phyloP scores from a whole-genome alignment of 192 early-diverging fungal genomes.

The Rhizophlyctis rosea region DNA sequence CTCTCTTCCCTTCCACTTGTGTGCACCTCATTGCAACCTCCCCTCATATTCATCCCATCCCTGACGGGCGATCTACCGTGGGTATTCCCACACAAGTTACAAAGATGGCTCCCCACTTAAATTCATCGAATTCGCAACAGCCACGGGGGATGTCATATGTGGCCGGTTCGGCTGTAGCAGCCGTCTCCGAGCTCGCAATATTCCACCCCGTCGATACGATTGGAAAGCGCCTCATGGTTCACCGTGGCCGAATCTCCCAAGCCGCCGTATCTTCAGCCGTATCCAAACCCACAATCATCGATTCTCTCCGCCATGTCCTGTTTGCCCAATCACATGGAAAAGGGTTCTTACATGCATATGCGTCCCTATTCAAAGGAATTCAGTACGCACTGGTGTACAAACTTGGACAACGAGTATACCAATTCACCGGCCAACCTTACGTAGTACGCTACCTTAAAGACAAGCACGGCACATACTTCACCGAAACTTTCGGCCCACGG shows the following conservation, averaged over 20 bases:
- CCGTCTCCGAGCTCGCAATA: constrained; percentile 83
- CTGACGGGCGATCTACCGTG: too few species aligned
- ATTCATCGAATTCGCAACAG: too few species aligned
- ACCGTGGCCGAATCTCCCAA: constrained; percentile 58
- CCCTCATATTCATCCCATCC: too few species aligned
- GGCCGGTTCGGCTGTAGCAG: constrained; percentile 47
- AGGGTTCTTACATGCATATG: constrained; percentile 63
- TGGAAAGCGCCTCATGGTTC: constrained; percentile 59
- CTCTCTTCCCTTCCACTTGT: too few species aligned
- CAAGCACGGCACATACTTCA: constrained; percentile 65
- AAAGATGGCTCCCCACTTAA: too few species aligned
- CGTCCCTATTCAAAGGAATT: constrained; percentile 84
- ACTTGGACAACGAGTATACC: constrained; percentile 75
- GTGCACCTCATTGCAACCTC: too few species aligned
- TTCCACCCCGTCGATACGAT: constrained; percentile 97
- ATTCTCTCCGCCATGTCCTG: constrained; percentile 58
- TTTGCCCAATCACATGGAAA: constrained; percentile 75
- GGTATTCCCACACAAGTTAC: too few species aligned
- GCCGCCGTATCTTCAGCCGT: too few species aligned
- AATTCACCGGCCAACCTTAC: constrained; percentile 90
- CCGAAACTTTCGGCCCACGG: constrained; percentile 75
- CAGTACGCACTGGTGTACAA: constrained; percentile 94
- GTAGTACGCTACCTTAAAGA: constrained; percentile 74
- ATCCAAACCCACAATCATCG: constrained; percentile 21
- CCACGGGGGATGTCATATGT: too few species aligned